Evolutionary conservation across 169 alveolate genomes (phyloP).

Genomic region (Sarcocystis neurona): DNA sequence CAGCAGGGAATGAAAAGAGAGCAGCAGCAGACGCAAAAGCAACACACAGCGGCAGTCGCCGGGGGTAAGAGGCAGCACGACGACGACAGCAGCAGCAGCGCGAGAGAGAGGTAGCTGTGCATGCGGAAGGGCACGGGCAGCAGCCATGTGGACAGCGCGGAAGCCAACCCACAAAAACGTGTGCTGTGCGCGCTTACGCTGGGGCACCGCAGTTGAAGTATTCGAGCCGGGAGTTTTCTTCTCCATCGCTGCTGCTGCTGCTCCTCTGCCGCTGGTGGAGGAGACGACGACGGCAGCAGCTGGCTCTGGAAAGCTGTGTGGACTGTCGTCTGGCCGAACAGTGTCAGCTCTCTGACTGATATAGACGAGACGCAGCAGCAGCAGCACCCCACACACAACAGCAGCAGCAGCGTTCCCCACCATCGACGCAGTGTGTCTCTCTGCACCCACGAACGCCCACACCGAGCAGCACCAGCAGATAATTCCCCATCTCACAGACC

Average conservation of each 20-base stretch:
- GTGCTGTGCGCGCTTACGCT: neutral
- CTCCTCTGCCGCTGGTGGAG: neutral
- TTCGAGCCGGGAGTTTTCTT: neutral
- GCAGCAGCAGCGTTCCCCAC: too few species aligned
- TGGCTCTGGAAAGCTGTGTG: too few species aligned
- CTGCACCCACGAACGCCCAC: neutral
- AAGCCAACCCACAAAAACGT: too few species aligned
- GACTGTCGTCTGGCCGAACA: neutral
- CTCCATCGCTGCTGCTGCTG: neutral
- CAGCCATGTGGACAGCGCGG: too few species aligned
- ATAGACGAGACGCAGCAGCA: neutral
- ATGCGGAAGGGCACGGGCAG: too few species aligned
- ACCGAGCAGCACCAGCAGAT: neutral
- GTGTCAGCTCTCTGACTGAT: constrained; percentile 5
- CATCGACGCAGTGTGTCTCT: too few species aligned
- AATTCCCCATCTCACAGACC: neutral
- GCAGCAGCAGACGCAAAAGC: too few species aligned
- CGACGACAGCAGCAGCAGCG: neutral
- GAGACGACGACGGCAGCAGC: neutral
- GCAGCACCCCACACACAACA: neutral
- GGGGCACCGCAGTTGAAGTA: constrained; percentile 23
- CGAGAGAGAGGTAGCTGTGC: neutral
- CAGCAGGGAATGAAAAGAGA: too few species aligned
- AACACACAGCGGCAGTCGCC: too few species aligned
- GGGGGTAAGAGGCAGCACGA: neutral